Evolutionary conservation across 495 filamentous ascomycete species (phyloP).

Genomic region (Penicillium paradoxum): DNA sequence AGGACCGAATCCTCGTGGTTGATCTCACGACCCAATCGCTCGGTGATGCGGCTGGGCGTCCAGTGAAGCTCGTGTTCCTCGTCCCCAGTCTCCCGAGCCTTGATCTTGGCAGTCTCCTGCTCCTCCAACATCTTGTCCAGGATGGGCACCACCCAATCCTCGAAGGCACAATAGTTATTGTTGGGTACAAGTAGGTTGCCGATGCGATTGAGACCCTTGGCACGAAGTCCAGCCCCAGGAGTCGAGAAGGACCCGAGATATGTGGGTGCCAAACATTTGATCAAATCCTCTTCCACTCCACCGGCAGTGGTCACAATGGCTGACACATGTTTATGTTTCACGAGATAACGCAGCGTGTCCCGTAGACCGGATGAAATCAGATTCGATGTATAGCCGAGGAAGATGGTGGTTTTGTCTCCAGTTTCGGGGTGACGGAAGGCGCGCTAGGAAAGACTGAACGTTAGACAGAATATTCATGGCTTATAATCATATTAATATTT

Average conservation of each 20-base stretch:
- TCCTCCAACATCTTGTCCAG: conserved; percentile 87
- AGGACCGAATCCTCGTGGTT: conserved; percentile 81
- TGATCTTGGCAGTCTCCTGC: conserved; percentile 66
- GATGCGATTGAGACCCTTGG: conserved; percentile 86
- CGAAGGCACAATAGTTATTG: conserved; percentile 92
- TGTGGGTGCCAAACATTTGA: conserved; percentile 93
- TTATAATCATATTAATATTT: background rate
- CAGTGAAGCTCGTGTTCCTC: conserved; percentile 72
- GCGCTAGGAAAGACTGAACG: conserved; percentile 44
- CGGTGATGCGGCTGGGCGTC: conserved; percentile 86
- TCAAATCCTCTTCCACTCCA: conserved; percentile 96
- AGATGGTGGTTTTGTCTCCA: conserved; percentile 75
- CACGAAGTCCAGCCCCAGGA: conserved; percentile 66
- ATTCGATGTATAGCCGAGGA: conserved; percentile 95
- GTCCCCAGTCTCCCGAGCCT: conserved; percentile 39
- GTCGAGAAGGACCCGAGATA: conserved; percentile 83
- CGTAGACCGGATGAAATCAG: conserved; percentile 92
- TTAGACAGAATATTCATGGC: background rate
- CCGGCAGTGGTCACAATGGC: conserved; percentile 93
- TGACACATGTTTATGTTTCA: conserved; percentile 84
- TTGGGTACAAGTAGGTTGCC: conserved; percentile 97
- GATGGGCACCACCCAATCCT: conserved; percentile 95
- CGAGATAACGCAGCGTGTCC: conserved; percentile 85
- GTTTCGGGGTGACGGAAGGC: conserved; percentile 71
- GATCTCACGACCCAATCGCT: conserved; percentile 84